Evolutionary conservation across 371 early-diverging fungal species (phyloP).

Genomic region (Lichtheimia ramosa): DNA sequence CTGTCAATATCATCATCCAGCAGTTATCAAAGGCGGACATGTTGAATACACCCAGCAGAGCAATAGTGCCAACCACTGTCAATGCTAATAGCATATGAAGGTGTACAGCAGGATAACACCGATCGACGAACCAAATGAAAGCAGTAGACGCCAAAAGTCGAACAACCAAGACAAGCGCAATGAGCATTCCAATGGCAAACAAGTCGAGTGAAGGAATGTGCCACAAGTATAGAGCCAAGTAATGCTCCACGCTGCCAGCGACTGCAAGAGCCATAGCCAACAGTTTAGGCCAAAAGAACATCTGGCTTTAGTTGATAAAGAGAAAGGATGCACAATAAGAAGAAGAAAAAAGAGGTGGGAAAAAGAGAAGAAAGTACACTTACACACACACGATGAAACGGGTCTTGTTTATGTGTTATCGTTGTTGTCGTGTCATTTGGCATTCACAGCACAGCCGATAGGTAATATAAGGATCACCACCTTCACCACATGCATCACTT

Average conservation of each 20-base stretch:
- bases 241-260: conserved; percentile 6
- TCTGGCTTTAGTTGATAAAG: background rate
- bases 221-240: conserved; percentile 13
- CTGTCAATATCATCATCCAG: background rate
- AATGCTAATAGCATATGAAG: conserved; percentile 4
- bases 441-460: too few species aligned
- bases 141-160: conserved; percentile 8
- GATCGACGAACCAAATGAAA: conserved; percentile 11
- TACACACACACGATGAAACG: too few species aligned
- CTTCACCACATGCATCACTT: too few species aligned
- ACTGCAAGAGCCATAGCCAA: conserved; percentile 11
- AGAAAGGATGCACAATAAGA: background rate
- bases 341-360: background rate
- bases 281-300: conserved; percentile 14
- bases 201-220: conserved; percentile 4
- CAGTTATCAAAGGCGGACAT: background rate
- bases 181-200: conserved; percentile 15
- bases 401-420: too few species aligned
- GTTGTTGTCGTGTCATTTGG: too few species aligned
- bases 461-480: too few species aligned
- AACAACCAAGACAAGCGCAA: conserved; percentile 9
- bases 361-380: background rate
- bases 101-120: conserved; percentile 4
- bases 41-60: conserved; percentile 4
- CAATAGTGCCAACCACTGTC: conserved; percentile 2